Conservation (phyloP, 2,329 filamentous ascomycete genomes). For the Hypoxylon rubiginosum region DNA sequence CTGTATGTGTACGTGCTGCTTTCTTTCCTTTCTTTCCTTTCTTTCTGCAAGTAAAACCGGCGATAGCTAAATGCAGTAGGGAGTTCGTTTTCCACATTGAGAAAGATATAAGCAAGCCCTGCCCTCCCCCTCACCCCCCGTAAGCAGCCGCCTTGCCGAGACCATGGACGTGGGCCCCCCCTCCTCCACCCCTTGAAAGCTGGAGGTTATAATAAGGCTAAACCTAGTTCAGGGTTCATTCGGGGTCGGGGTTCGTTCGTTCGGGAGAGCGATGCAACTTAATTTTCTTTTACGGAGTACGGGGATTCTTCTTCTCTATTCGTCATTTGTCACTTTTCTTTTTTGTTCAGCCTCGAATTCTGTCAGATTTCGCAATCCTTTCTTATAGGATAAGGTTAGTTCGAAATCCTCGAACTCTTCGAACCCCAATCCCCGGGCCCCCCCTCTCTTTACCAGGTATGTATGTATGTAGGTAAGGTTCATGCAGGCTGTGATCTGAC, state of each 20-base stretch:
- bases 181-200: no score
- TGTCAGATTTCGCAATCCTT: slow-evolving; percentile 21
- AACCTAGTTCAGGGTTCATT: slow-evolving; percentile 7
- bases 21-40: neutral
- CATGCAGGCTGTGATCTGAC: slow-evolving; percentile 18
- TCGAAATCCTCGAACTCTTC: slow-evolving; percentile 17
- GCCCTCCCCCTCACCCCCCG: neutral
- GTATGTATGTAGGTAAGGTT: neutral
- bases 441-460: neutral
- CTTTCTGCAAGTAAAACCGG: slow-evolving; percentile 9
- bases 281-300: slow-evolving; percentile 16
- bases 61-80: slow-evolving; percentile 20
- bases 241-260: slow-evolving; percentile 7
- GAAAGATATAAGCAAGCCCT: slow-evolving; percentile 14
- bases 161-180: slow-evolving; percentile 10
- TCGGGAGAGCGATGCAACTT: slow-evolving; percentile 29
- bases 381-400: neutral
- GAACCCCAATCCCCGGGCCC: slow-evolving; percentile 10
- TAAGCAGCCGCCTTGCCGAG: slow-evolving; percentile 31
- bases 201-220: neutral
- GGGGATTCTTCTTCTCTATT: neutral
- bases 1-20: neutral
- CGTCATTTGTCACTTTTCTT: neutral
- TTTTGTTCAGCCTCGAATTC: slow-evolving; percentile 32
- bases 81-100: slow-evolving; percentile 14